Evolutionary conservation across 306 rosid species (phyloP).

Genomic region (Castanea sativa): DNA sequence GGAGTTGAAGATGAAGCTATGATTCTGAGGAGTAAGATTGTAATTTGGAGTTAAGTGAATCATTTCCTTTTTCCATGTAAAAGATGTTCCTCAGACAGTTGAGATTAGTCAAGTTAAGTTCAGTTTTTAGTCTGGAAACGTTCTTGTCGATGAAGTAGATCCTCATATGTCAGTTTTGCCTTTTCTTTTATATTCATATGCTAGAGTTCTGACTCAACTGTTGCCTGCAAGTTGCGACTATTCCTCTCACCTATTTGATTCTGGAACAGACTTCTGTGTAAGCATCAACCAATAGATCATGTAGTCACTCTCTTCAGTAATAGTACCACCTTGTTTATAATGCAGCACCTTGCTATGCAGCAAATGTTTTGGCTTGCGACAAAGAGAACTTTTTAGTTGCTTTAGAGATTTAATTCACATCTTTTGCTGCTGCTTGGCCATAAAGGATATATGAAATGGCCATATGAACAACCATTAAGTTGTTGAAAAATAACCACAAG

Average conservation of each 20-base stretch:
- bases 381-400: background rate
- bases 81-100: background rate
- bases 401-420: background rate
- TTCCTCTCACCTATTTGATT: background rate
- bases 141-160: background rate
- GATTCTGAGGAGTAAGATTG: background rate
- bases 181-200: background rate
- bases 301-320: background rate
- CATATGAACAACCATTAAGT: background rate
- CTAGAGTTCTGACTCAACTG: background rate
- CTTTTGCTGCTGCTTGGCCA: background rate
- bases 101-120: background rate
- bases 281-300: background rate
- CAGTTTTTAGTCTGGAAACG: background rate
- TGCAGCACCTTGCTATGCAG: background rate
- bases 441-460: background rate
- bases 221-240: background rate
- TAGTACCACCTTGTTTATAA: background rate
- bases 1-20: background rate
- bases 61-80: background rate
- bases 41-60: background rate
- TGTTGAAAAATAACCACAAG: background rate
- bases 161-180: background rate
- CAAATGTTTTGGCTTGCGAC: background rate
- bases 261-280: background rate